Evolutionary conservation across 2,329 filamentous ascomycete species (phyloP).

Genomic region (Fusarium drepaniforme): DNA sequence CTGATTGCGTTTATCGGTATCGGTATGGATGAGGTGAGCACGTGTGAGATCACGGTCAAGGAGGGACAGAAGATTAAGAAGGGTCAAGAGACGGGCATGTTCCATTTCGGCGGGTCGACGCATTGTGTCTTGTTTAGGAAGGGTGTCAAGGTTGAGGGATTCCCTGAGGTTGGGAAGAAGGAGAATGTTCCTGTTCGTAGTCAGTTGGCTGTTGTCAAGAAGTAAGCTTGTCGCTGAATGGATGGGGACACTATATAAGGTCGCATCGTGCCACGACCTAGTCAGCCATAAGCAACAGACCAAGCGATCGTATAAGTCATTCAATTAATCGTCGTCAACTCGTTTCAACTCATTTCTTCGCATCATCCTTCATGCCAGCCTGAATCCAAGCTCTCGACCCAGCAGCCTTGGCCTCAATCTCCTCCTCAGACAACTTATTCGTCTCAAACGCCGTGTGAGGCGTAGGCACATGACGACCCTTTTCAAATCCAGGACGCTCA

Average conservation of each 20-base stretch:
- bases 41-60: slow-evolving; percentile 77
- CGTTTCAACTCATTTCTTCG: slow-evolving; percentile 56
- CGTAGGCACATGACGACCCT: slow-evolving; percentile 79
- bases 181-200: slow-evolving; percentile 56
- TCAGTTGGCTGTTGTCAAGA: slow-evolving; percentile 50
- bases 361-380: slow-evolving; percentile 75
- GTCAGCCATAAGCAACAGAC: not conserved
- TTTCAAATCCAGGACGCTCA: slow-evolving; percentile 78
- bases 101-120: slow-evolving; percentile 82
- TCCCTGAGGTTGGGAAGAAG: slow-evolving; percentile 51
- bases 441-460: slow-evolving; percentile 70
- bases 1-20: slow-evolving; percentile 78
- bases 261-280: not conserved
- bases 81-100: slow-evolving; percentile 81
- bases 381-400: slow-evolving; percentile 74
- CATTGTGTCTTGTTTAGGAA: slow-evolving; percentile 76
- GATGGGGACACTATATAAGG: not conserved
- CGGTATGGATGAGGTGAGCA: slow-evolving; percentile 83
- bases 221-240: slow-evolving; percentile 8
- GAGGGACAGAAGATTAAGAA: slow-evolving; percentile 75
- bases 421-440: slow-evolving; percentile 59
- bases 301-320: not conserved
- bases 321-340: not conserved
- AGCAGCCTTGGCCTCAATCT: slow-evolving; percentile 68
- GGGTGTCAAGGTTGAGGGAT: slow-evolving; percentile 60